Evolutionary conservation across 352 stramenopile genomes (phyloP).

Genomic region (Paralagenidium karlingii): DNA sequence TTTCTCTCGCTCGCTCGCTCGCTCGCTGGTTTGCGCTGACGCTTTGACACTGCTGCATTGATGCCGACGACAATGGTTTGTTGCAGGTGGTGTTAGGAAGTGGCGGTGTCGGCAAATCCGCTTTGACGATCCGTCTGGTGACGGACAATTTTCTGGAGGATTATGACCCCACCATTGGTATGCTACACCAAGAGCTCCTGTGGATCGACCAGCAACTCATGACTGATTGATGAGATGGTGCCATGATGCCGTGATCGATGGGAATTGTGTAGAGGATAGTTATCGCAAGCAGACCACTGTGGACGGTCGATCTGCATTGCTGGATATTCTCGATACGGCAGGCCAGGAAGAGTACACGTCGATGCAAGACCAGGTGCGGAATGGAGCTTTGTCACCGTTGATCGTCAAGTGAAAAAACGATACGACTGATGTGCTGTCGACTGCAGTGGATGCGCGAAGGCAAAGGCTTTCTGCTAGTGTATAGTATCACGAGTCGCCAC

Average conservation of each 20-base stretch:
- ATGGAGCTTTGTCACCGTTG: neutral
- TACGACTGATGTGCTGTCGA: neutral
- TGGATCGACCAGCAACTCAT: neutral
- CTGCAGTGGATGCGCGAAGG: constrained; percentile 86
- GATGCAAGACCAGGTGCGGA: constrained; percentile 77
- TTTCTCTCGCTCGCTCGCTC: neutral
- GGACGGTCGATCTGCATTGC: constrained; percentile 61
- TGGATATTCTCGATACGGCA: constrained; percentile 88
- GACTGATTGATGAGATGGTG: neutral
- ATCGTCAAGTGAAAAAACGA: neutral
- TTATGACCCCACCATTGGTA: constrained; percentile 86
- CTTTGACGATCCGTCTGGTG: constrained; percentile 87
- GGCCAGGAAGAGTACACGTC: constrained; percentile 89
- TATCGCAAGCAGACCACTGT: constrained; percentile 86
- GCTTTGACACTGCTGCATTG: neutral
- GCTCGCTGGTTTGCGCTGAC: constrained; percentile 3
- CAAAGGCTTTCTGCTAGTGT: constrained; percentile 85
- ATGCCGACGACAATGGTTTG: neutral
- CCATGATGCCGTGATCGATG: constrained; percentile 1
- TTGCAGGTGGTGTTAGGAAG: constrained; percentile 76
- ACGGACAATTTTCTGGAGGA: constrained; percentile 89
- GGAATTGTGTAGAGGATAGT: constrained; percentile 64
- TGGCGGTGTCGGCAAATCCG: constrained; percentile 86
- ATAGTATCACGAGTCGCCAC: constrained; percentile 81
- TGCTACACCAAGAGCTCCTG: neutral